A percentile compares a stretch with the other conserved stretches of the same genome.
Evolutionary conservation across 495 filamentous ascomycete genomes (phyloP).

Genomic region (Parmelia sp.): DNA sequence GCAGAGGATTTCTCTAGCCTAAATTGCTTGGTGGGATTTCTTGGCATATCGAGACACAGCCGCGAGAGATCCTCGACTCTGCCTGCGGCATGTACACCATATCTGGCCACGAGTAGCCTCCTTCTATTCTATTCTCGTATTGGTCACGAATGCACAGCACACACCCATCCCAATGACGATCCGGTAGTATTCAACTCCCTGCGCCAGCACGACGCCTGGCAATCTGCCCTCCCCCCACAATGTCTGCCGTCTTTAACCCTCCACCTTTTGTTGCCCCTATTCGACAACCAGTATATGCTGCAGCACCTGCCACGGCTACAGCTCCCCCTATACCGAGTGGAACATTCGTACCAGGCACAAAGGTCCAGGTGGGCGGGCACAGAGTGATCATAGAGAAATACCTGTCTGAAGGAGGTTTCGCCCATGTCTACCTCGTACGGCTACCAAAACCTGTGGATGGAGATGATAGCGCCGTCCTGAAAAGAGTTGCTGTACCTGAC

Average conservation of each 20-base stretch:
- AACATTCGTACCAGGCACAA: constrained; percentile 87
- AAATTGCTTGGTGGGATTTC: background rate
- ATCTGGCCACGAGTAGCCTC: constrained; percentile 7
- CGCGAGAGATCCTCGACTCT: constrained; percentile 1
- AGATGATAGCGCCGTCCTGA: constrained; percentile 80
- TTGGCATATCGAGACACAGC: constrained; percentile 6
- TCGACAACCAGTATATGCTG: constrained; percentile 19
- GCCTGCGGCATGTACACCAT: constrained; percentile 8
- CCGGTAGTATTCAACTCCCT: background rate
- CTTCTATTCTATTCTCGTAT: background rate
- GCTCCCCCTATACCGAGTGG: constrained; percentile 63
- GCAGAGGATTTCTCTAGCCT: background rate
- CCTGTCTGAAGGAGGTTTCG: constrained; percentile 95
- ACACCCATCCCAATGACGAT: constrained; percentile 3
- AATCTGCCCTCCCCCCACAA: constrained; percentile 14
- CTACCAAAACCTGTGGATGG: constrained; percentile 71
- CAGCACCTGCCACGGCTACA: constrained; percentile 20
- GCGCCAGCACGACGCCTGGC: constrained; percentile 8
- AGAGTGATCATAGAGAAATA: constrained; percentile 96
- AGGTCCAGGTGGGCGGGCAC: constrained; percentile 90
- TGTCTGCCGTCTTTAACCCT: constrained; percentile 25
- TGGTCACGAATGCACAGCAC: background rate
- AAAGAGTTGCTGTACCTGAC: constrained; percentile 95
- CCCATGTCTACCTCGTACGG: constrained; percentile 94
- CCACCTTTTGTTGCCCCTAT: constrained; percentile 21